Evolutionary conservation across 2,329 filamentous ascomycete genomes (phyloP).

Genomic region (Didymella keratinophila): DNA sequence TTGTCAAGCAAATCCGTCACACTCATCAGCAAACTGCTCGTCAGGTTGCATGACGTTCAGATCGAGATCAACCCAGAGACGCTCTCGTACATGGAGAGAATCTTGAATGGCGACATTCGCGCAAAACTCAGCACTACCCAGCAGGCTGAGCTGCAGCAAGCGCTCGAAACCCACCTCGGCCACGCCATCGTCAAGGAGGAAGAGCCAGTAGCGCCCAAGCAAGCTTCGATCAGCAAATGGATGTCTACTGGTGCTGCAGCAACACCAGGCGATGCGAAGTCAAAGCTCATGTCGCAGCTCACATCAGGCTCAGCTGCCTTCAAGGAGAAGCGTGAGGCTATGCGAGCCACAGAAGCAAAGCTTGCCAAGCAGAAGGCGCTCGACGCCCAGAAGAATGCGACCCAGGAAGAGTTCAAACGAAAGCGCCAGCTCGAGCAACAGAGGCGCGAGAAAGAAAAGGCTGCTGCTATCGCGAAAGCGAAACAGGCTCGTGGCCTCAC

Average conservation of each 20-base stretch:
- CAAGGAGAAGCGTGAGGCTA: conserved; percentile 39
- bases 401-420: conserved; percentile 67
- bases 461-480: conserved; percentile 73
- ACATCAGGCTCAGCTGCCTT: conserved; percentile 41
- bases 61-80: conserved; percentile 72
- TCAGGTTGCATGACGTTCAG: conserved; percentile 77
- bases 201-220: conserved; percentile 49
- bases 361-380: conserved; percentile 37
- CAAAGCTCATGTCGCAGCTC: conserved; percentile 42
- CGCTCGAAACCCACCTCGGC: conserved; percentile 63
- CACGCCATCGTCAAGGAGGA: conserved; percentile 46
- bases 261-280: conserved; percentile 32
- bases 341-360: conserved; percentile 33
- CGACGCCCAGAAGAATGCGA: conserved; percentile 38
- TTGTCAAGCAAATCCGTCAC: conserved; percentile 82
- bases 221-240: conserved; percentile 52
- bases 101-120: conserved; percentile 69
- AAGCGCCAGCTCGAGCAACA: conserved; percentile 78
- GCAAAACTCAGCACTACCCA: conserved; percentile 85
- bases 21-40: conserved; percentile 83
- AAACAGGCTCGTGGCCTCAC: conserved; percentile 63
- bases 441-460: conserved; percentile 75
- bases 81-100: conserved; percentile 69
- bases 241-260: conserved; percentile 43
- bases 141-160: conserved; percentile 78